Evolutionary conservation across 768 basidiomycete species (phyloP), one percentile per base, ranked within the genome.

Genomic region (Rhodocollybia butyracea): DNA sequence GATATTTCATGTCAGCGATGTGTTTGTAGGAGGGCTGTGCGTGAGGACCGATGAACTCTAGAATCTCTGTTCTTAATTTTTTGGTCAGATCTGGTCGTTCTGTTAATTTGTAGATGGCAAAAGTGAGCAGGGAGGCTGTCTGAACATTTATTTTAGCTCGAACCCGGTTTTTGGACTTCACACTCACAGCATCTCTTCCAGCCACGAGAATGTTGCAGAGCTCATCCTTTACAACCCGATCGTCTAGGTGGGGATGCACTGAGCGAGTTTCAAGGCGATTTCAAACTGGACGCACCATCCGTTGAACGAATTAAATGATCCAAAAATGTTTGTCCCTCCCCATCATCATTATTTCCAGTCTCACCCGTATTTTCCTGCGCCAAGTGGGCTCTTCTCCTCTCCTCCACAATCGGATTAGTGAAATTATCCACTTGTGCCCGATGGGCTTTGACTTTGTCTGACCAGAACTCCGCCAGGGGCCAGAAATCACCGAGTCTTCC

Each of bases 1-100:
- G 65, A 59, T 80, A 86, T 56, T 81, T 82, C 81, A 85, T 78
- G 15, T 76, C 73, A 32, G 79, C 70, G 59, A 85, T 72, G 47
- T 82, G 76, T 34, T 83, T 83, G 59, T 78, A 80, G 1, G 80
- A 78, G 0, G 84, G 83, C 2, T 73, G 56, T 6, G 71, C 64
- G 5, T 69, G 62, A n/a, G 46, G 27, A 0, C 83, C 83, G 21
- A 84, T 72, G 7, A 68, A 66, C 15, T 66, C 65, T 3, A 79
- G 56, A n/a, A 85, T 73, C 61, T 86, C 84, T 24, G 74, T 68
- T 11, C 81, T 76, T 10, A 86, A 74, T 6, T 73, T 71, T 5
- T 59, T 43, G 0, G 78, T 59, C 15, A 84, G 70, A 2, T 74
- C 58, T 1, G 81, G 83, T 59, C 83, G 73, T 61, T 77, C 69